Percentiles rank a stretch among this genome's conserved stretches.
Evolutionary conservation across 2,329 filamentous ascomycete genomes (phyloP).

Genomic region (Fusarium poae): DNA sequence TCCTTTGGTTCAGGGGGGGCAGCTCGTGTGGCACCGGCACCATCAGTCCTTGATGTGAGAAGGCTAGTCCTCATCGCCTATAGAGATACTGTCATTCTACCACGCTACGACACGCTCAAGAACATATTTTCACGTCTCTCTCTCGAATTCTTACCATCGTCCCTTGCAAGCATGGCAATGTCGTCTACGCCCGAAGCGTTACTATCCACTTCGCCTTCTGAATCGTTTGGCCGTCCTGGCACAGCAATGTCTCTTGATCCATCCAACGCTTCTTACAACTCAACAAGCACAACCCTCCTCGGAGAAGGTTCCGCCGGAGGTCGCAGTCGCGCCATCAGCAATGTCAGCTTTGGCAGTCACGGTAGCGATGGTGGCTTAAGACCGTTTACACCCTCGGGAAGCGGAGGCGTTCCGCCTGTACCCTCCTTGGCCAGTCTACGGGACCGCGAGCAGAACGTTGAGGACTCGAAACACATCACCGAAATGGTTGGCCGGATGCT

Average conservation of each 20-base stretch:
- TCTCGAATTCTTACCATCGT: conserved; percentile 78
- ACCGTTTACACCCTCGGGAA: conserved; percentile 64
- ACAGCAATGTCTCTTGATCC: conserved; percentile 82
- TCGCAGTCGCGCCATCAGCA: conserved; percentile 86
- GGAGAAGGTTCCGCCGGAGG: conserved; percentile 70
- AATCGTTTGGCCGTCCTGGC: conserved; percentile 70
- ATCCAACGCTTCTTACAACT: conserved; percentile 82
- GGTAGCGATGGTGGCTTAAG: conserved; percentile 61
- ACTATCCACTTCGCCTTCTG: conserved; percentile 65
- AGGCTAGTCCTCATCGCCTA: conserved; percentile 89
- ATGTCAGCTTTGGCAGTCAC: conserved; percentile 76
- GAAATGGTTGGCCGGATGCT: conserved; percentile 96
- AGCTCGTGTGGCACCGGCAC: conserved; percentile 62
- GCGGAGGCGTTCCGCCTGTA: conserved; percentile 36
- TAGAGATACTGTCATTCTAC: conserved; percentile 88
- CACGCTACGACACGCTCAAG: conserved; percentile 89
- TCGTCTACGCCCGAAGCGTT: conserved; percentile 67
- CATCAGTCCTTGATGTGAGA: conserved; percentile 81
- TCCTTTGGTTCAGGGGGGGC: conserved; percentile 50
- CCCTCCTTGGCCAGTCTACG: conserved; percentile 58
- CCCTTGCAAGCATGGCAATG: conserved; percentile 64
- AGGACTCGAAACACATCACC: conserved; percentile 83
- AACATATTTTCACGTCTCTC: conserved; percentile 90
- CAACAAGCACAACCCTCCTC: conserved; percentile 82
- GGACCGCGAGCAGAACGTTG: conserved; percentile 71